Conservation (phyloP, 169 alveolate species). For the Eimeria tenella region DNA sequence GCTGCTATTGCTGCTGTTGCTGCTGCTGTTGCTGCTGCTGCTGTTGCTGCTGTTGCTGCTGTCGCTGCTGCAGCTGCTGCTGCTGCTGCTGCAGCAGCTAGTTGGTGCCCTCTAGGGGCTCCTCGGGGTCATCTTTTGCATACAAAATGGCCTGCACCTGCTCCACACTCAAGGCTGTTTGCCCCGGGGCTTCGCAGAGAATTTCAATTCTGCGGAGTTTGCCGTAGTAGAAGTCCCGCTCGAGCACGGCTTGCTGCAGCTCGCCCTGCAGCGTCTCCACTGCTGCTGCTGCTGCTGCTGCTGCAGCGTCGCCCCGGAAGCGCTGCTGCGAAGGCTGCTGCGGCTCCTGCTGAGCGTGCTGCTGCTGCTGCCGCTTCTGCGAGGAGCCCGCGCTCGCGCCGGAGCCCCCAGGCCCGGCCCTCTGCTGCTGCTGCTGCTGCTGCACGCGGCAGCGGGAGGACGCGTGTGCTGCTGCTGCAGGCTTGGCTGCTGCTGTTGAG, state of each 20-base stretch:
- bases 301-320: conserved; percentile 29
- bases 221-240: conserved; percentile 79
- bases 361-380: background rate
- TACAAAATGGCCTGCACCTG: conserved; percentile 69
- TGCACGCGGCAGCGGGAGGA: conserved; percentile 41
- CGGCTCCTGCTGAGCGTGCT: background rate
- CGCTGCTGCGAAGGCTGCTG: conserved; percentile 21
- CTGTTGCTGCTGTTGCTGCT: conserved; percentile 42
- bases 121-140: conserved; percentile 61
- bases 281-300: conserved; percentile 58
- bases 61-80: conserved; percentile 2
- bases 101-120: conserved; percentile 1
- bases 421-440: conserved; percentile 24
- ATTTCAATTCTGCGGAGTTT: conserved; percentile 79
- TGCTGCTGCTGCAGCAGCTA: background rate
- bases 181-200: conserved; percentile 65
- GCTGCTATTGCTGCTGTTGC: background rate
- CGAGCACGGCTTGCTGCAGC: conserved; percentile 72
- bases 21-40: background rate
- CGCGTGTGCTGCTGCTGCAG: background rate
- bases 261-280: conserved; percentile 66
- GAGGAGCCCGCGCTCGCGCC: conserved; percentile 26
- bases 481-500: background rate
- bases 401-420: background rate
- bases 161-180: conserved; percentile 27